Base-by-base conservation (phyloP, 805 yeast species). In the Cyberlindnera japonica region DNA sequence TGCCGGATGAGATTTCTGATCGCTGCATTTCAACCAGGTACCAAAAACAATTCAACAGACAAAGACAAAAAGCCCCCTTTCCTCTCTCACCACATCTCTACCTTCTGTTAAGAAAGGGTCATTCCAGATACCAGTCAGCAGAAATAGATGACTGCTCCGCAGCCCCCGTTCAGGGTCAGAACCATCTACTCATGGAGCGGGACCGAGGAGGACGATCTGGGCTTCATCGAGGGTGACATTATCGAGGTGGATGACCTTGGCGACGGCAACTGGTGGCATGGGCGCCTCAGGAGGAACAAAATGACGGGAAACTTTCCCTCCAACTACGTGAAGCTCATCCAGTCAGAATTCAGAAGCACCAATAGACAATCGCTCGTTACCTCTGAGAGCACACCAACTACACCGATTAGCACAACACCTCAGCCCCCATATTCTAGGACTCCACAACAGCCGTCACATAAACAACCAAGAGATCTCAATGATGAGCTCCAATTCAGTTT, bases 171-270 rank as follows among this genome's bases (percentile, higher is more conserved):
- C 61, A 72, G 72, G 56, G 95, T 83, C 23, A 77, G 76, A 56
- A 93, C 99, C 9, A 75, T 75, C 28, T 91, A 85, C 58, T 87
- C 96, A 18, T 90, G 96, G 96, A 81, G 96, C 16, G 98, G 96
- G 13, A 89, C 88, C 55, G 79, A 84, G 54, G 85, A 81, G 40
- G 83, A 85, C 33, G 97, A 93, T 57, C 69, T 93, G 31, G 98
- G 98, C 1, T 93, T 93, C 59, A 74, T 90, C 16, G 98, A 93
- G 64, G 95, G 95, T 37, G 98, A 93, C 57, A 67, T 86, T 37
- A 86, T 93, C 51, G 95, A 88, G 47, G 95, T 93, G 5, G 74
- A 80, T 38, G 71, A 79, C 44, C 66, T 78, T 10, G 86, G 91
- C 4, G 95, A 93, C 57, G 96, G 95, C 15, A 81, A 81, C 54